Conservation (phyloP, 2,329 filamentous ascomycete species). For the Botryosphaeria dothidea region DNA sequence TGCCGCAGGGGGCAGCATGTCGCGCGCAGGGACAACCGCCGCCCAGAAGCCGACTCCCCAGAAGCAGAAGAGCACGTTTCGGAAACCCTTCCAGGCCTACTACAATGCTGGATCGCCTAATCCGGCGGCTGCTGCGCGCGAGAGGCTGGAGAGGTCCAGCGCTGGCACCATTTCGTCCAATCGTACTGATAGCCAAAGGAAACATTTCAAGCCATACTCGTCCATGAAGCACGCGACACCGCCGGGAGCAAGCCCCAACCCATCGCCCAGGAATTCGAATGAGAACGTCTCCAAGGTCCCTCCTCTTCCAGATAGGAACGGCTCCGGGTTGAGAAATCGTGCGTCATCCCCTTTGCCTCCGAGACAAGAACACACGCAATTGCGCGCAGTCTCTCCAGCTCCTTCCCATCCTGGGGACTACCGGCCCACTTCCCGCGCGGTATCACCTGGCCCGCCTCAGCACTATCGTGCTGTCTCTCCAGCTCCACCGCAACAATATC, state of each 20-base stretch:
- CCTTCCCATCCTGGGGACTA: slow-evolving; percentile 19
- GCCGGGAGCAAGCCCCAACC: slow-evolving; percentile 31
- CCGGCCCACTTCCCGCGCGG: slow-evolving; percentile 20
- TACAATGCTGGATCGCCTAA: slow-evolving; percentile 45
- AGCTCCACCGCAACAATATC: slow-evolving; percentile 25
- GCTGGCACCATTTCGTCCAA: slow-evolving; percentile 20
- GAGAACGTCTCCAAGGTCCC: slow-evolving; percentile 8
- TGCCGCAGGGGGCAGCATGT: background rate
- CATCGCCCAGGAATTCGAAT: slow-evolving; percentile 22
- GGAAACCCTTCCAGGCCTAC: slow-evolving; percentile 68
- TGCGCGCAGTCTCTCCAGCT: slow-evolving; percentile 27
- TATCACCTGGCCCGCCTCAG: slow-evolving; percentile 23
- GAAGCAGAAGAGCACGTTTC: slow-evolving; percentile 58
- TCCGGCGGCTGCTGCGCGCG: slow-evolving; percentile 39
- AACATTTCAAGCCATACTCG: slow-evolving; percentile 49
- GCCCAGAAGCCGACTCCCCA: slow-evolving; percentile 50
- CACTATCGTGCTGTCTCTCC: slow-evolving; percentile 28
- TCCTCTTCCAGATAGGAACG: slow-evolving; percentile 5
- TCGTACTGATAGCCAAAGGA: slow-evolving; percentile 36
- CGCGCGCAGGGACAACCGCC: slow-evolving; percentile 44
- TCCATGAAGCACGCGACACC: slow-evolving; percentile 51
- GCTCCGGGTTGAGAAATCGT: slow-evolving; percentile 4
- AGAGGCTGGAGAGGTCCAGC: slow-evolving; percentile 32
- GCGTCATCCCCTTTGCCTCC: slow-evolving; percentile 24
- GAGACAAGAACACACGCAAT: slow-evolving; percentile 28